Evolutionary conservation across 2,329 filamentous ascomycete genomes (phyloP).

Genomic region (Capronia americana): DNA sequence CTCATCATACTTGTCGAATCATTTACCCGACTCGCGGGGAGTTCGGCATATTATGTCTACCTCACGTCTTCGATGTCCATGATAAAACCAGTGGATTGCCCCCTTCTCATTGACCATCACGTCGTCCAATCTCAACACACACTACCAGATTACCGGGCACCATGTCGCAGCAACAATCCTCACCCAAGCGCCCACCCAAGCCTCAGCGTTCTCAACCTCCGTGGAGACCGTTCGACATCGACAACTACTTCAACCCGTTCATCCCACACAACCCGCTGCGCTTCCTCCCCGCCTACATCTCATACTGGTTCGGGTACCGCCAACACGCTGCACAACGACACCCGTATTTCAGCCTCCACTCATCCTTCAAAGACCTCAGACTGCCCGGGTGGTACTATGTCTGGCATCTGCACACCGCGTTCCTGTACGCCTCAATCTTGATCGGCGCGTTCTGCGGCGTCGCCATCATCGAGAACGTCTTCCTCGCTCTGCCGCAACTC

Average conservation of each 20-base stretch:
- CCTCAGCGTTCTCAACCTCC: conserved; percentile 5
- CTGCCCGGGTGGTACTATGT: conserved; percentile 3
- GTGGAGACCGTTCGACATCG: conserved; percentile 68
- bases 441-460: conserved; percentile 69
- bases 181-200: neutral
- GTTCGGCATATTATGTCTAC: neutral
- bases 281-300: conserved; percentile 68
- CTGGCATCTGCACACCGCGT: conserved; percentile 60
- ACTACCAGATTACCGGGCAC: neutral
- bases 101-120: neutral
- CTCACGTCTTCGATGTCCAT: conserved; percentile 1
- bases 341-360: conserved; percentile 8
- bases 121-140: neutral
- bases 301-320: conserved; percentile 72
- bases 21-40: conserved; percentile 17
- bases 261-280: conserved; percentile 69
- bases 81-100: neutral
- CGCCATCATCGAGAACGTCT: conserved; percentile 64
- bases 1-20: conserved; percentile 7
- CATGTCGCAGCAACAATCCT: conserved; percentile 5
- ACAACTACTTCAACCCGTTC: conserved; percentile 74
- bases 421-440: conserved; percentile 67
- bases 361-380: conserved; percentile 5
- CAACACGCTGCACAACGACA: conserved; percentile 1
- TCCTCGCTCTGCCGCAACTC: conserved; percentile 62